These are phyloP conservation scores for Clarkia xantiana DNA, from an alignment of 345 rosid species.

Conservation along the genomic window DNA sequence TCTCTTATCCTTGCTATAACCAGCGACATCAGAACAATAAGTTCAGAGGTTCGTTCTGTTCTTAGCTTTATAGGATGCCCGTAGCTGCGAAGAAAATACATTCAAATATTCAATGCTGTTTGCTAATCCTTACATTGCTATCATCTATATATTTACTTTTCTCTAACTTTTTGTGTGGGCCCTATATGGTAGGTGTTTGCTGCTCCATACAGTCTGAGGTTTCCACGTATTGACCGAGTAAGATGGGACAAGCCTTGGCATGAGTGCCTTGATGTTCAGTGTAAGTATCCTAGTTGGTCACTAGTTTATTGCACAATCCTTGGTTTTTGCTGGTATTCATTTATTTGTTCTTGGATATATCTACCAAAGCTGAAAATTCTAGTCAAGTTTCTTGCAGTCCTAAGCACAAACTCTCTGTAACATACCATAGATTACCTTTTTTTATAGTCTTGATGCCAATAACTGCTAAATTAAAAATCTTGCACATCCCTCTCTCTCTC, in stretches of 20 bases:
- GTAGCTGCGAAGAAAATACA: neutral
- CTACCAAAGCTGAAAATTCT: no score
- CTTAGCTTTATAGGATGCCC: neutral
- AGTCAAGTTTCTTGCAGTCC: no score
- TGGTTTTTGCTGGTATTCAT: no score
- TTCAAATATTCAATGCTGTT: no score
- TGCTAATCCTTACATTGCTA: no score
- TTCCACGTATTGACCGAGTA: conserved; percentile 91
- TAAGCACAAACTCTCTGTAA: neutral
- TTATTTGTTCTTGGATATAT: no score
- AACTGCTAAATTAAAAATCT: neutral
- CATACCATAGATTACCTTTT: neutral
- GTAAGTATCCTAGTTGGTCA: conserved; percentile 25
- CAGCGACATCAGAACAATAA: conserved; percentile 88
- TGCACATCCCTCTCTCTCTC: conserved; percentile 6
- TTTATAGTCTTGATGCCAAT: neutral
- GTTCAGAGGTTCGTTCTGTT: conserved; percentile 62
- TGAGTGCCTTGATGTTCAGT: conserved; percentile 87
- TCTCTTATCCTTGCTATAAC: conserved; percentile 78
- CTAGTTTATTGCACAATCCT: neutral
- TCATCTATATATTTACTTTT: conserved; percentile 2
- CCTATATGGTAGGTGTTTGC: conserved; percentile 53
- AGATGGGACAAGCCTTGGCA: conserved; percentile 97
- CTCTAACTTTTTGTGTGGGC: neutral
- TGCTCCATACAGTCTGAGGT: conserved; percentile 89